Evolutionary conservation across 2,329 filamentous ascomycete species (phyloP).

Genomic region (Ceratocystis cacaofunesta): DNA sequence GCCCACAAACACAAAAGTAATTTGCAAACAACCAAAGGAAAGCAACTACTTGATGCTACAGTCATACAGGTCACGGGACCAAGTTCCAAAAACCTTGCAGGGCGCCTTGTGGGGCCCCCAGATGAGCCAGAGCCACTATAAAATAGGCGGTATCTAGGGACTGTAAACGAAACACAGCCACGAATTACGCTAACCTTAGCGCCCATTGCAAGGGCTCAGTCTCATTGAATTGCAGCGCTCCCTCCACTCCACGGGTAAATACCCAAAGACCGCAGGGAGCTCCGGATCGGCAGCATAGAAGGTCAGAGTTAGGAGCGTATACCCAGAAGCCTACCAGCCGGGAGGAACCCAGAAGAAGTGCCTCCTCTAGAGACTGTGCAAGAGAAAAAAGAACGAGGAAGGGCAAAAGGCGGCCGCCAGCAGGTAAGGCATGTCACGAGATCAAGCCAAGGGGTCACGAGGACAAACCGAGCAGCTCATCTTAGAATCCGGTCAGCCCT

Average conservation of each 20-base stretch:
- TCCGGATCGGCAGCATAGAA: neutral
- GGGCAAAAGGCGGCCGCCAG: neutral
- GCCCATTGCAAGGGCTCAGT: neutral
- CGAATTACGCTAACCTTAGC: neutral
- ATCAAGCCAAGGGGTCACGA: neutral
- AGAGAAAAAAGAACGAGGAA: neutral
- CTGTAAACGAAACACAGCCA: neutral
- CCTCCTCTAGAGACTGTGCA: neutral
- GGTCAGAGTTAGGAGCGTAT: neutral
- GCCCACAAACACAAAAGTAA: neutral
- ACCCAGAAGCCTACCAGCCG: neutral
- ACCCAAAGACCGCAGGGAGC: neutral
- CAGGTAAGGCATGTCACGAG: neutral
- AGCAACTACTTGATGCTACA: neutral
- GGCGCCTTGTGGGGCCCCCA: neutral
- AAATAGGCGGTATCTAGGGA: neutral
- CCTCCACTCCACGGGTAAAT: neutral
- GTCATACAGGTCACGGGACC: neutral
- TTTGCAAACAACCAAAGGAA: neutral
- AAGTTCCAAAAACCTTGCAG: neutral
- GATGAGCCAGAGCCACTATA: neutral
- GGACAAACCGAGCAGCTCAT: neutral
- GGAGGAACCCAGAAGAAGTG: neutral
- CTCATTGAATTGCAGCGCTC: neutral
- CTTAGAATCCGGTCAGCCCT: neutral